Base-by-base conservation (phyloP, 306 rosid species). In the Amphicarpaea edgeworthii region DNA sequence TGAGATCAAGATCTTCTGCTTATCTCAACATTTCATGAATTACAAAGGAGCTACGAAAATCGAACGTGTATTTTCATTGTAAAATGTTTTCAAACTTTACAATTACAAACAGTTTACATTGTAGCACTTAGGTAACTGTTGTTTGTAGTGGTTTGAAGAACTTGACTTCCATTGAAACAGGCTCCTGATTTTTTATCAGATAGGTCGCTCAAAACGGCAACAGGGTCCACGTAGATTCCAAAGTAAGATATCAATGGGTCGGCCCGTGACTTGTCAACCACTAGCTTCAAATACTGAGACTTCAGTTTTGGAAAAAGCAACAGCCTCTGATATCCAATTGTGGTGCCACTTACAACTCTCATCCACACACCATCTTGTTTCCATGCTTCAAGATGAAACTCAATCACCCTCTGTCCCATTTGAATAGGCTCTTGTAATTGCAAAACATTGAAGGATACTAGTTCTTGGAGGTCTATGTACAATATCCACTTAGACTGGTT, bases 351-450 rank as follows among this genome's bases (percentile, higher is more conserved):
- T 34, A 62, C 42, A 58, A 90, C 90, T 55, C 83, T 78, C 77
- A 82, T 81, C 97, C 96, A 94, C 23, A 65, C 58, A 38, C 89
- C 86, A 42, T 82, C 75, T 64, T 62, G 84, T 47, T 45, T 62
- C 79, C 81, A 65, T 0, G 80, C 81, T 78, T 94, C 96, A 6
- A 94, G 87, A 78, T 86, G 93, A 78, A 94, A 94, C 76, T 84
- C 79, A n/a, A 78, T 68, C 75, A 94, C 85, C 67, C 98, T 83
- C 75, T 94, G 98, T 41, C 98, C 98, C 95, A 94, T 85, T 11
- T 92, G 89, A 81, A 92, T 94, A 55, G 98, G 96, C 81, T 94
- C 98, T 86, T 94, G 95, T 76, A 92, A 28, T 82, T 74, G 76
- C 77, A 94, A 77, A 86, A 94, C 88, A 79, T 94, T 94, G 67